A percentile compares a stretch with the other conserved stretches of the same genome.
phyloP scores from a whole-genome alignment of 257 asterid genomes.

The Pogostemon cablin region DNA sequence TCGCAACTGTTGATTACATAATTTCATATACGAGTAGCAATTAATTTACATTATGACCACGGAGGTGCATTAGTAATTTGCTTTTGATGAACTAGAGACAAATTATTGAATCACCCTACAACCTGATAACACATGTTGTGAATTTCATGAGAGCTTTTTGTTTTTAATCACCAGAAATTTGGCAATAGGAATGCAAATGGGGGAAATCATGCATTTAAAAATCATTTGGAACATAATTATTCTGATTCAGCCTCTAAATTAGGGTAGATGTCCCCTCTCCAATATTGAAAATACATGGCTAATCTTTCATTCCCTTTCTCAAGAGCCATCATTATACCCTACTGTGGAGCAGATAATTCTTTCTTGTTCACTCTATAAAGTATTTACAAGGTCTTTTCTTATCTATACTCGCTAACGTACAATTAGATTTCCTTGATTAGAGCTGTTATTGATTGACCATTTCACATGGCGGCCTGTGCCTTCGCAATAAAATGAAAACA shows the following conservation, averaged over 20 bases:
- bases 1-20: not conserved
- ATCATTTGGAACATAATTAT: not conserved
- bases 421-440: not conserved
- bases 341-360: not conserved
- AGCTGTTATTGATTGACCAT: not conserved
- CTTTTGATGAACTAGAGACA: slow-evolving; percentile 2
- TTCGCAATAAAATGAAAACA: not conserved
- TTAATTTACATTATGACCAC: slow-evolving; percentile 1
- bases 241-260: slow-evolving; percentile 17
- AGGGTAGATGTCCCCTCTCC: slow-evolving; percentile 9
- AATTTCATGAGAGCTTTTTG: not conserved
- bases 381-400: not conserved
- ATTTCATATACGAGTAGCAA: slow-evolving; percentile 7
- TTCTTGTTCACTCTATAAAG: not conserved
- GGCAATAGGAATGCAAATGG: not conserved
- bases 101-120: not conserved
- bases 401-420: not conserved
- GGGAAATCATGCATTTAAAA: not conserved
- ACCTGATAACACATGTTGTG: not conserved
- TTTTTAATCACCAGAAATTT: not conserved
- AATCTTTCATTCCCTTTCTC: not conserved
- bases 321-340: not conserved
- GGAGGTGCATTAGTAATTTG: slow-evolving; percentile 7
- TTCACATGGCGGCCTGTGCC: not conserved
- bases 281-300: not conserved